A percentile compares a stretch with the other conserved stretches of the same genome.
Evolutionary conservation across 2,329 filamentous ascomycete genomes (phyloP).

Genomic region (Pseudogymnoascus sp.): DNA sequence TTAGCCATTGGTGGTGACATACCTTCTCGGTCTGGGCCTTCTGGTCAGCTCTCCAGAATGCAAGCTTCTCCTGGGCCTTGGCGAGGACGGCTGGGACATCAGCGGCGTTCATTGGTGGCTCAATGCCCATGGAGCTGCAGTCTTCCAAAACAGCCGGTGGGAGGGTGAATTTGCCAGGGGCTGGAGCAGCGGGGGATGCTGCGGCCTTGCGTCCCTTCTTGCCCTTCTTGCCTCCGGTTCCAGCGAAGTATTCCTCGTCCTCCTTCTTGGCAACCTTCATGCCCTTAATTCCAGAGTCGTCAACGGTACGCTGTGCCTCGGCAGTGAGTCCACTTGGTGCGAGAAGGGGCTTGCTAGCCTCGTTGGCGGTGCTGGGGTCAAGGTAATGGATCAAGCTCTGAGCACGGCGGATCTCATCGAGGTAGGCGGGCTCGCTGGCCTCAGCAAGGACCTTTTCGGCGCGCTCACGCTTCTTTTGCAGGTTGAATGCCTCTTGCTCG

Average conservation of each 20-base stretch:
- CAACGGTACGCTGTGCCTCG: conserved; percentile 71
- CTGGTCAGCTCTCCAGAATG: conserved; percentile 86
- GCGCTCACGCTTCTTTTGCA: conserved; percentile 65
- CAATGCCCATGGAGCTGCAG: conserved; percentile 72
- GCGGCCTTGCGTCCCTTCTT: conserved; percentile 74
- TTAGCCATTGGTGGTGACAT: conserved; percentile 15
- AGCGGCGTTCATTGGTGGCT: conserved; percentile 76
- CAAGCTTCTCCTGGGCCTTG: conserved; percentile 87
- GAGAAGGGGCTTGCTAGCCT: conserved; percentile 52
- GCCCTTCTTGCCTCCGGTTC: conserved; percentile 68
- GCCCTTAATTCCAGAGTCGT: conserved; percentile 77
- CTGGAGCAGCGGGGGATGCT: conserved; percentile 39
- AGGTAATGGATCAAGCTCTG: conserved; percentile 86
- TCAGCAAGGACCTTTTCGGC: conserved; percentile 71
- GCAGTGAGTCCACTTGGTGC: conserved; percentile 68
- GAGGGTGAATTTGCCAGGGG: conserved; percentile 63
- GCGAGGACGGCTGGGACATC: conserved; percentile 74
- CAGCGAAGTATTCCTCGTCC: conserved; percentile 76
- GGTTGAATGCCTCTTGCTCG: conserved; percentile 66
- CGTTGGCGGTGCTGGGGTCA: conserved; percentile 61
- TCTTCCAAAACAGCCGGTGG: conserved; percentile 89
- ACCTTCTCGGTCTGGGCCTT: conserved; percentile 83
- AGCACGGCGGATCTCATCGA: conserved; percentile 84
- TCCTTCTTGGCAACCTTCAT: conserved; percentile 78
- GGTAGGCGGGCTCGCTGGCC: conserved; percentile 77